phyloP scores from a whole-genome alignment of 1,139 yeast species.

The Magnusiomyces suaveolens region DNA sequence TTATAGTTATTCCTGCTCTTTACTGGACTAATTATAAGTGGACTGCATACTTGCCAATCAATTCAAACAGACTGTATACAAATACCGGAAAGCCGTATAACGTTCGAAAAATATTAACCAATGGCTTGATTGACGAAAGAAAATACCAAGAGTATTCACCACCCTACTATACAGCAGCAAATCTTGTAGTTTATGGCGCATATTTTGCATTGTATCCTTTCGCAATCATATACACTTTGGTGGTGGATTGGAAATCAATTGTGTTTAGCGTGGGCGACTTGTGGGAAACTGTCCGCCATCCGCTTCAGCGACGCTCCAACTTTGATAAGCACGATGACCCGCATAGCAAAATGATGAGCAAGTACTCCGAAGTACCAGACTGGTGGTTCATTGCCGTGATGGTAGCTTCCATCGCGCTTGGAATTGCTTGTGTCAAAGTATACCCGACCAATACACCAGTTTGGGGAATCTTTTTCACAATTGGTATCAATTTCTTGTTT shows the following conservation, averaged over 20 bases:
- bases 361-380: constrained; percentile 54
- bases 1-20: constrained; percentile 37
- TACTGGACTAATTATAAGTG: constrained; percentile 46
- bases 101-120: constrained; percentile 37
- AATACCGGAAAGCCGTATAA: constrained; percentile 40
- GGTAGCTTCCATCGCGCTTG: constrained; percentile 45
- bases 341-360: constrained; percentile 37
- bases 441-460: constrained; percentile 38
- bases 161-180: constrained; percentile 39
- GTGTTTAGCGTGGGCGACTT: constrained; percentile 5
- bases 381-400: constrained; percentile 44
- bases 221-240: constrained; percentile 20
- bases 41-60: constrained; percentile 48
- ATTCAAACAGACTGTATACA: constrained; percentile 39
- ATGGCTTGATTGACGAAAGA: constrained; percentile 29
- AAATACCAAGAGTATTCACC: constrained; percentile 36
- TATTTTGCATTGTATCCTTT: constrained; percentile 28
- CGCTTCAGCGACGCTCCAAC: constrained; percentile 26
- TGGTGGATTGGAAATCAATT: constrained; percentile 19
- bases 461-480: constrained; percentile 49
- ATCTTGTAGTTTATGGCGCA: constrained; percentile 33
- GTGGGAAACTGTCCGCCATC: constrained; percentile 26
- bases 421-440: constrained; percentile 40
- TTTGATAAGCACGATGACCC: constrained; percentile 17
- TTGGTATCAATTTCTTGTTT: constrained; percentile 47